phyloP scores from a whole-genome alignment of 2,329 filamentous ascomycete species.

The Fonsecaea nubica region DNA sequence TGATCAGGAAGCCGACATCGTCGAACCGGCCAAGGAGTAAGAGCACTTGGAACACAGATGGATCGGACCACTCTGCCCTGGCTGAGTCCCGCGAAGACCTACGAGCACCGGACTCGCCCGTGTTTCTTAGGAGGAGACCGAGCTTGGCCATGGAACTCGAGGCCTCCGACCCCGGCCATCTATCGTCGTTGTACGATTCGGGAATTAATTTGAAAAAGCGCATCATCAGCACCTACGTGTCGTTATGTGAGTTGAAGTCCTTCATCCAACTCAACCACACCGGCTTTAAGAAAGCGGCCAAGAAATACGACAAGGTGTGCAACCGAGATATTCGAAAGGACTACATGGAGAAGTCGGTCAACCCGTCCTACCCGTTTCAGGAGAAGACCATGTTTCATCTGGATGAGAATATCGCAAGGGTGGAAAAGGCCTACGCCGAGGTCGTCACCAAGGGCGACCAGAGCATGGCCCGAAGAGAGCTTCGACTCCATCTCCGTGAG shows the following conservation, averaged over 20 bases:
- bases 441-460: slow-evolving; percentile 83
- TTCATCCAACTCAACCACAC: slow-evolving; percentile 96
- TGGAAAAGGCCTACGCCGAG: slow-evolving; percentile 81
- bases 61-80: slow-evolving; percentile 25
- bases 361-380: slow-evolving; percentile 81
- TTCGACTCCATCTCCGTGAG: slow-evolving; percentile 88
- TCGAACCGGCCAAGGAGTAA: slow-evolving; percentile 43
- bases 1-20: slow-evolving; percentile 44
- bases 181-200: slow-evolving; percentile 71
- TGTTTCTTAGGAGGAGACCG: slow-evolving; percentile 58
- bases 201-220: slow-evolving; percentile 92
- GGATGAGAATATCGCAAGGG: slow-evolving; percentile 72
- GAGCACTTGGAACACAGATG: slow-evolving; percentile 37
- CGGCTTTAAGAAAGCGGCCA: slow-evolving; percentile 93
- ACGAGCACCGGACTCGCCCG: slow-evolving; percentile 53
- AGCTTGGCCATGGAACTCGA: slow-evolving; percentile 64
- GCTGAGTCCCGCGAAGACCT: slow-evolving; percentile 57
- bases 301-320: slow-evolving; percentile 98
- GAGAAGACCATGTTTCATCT: slow-evolving; percentile 73
- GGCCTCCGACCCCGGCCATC: slow-evolving; percentile 80
- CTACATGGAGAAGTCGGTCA: slow-evolving; percentile 77
- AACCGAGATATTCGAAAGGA: slow-evolving; percentile 77
- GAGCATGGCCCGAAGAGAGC: slow-evolving; percentile 77
- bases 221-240: slow-evolving; percentile 84
- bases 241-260: slow-evolving; percentile 92